A percentile compares a stretch with the other conserved stretches of the same genome.
phyloP scores from a whole-genome alignment of 1,284 basidiomycete species.

The Irpex rosettiformis region DNA sequence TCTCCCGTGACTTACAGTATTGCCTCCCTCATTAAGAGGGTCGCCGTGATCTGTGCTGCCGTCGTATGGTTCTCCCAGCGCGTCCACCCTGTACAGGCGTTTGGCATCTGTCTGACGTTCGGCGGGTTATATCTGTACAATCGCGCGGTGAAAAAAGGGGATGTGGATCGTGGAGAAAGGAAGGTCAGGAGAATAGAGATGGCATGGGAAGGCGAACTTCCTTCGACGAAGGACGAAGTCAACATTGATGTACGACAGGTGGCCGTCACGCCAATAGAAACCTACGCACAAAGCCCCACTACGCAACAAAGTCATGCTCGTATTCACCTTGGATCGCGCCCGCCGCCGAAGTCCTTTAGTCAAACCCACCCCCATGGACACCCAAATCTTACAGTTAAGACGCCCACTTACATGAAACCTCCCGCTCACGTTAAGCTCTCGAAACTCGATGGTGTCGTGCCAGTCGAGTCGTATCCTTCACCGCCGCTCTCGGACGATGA shows the following conservation, averaged over 20 bases:
- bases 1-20: conserved; percentile 99
- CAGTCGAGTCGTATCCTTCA: conserved; percentile 66
- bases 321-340: conserved; percentile 35
- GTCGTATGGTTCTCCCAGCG: conserved; percentile 95
- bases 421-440: conserved; percentile 12
- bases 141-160: conserved; percentile 69
- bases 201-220: conserved; percentile 67
- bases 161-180: conserved; percentile 92
- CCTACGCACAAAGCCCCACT: conserved; percentile 30
- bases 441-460: conserved; percentile 27
- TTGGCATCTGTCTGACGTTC: conserved; percentile 90
- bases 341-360: conserved; percentile 31
- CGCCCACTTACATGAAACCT: conserved; percentile 6
- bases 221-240: conserved; percentile 51
- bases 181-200: conserved; percentile 85
- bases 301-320: conserved; percentile 12
- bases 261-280: conserved; percentile 20
- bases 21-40: conserved; percentile 95
- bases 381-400: conserved; percentile 33
- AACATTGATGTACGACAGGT: conserved; percentile 11
- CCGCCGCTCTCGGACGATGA: conserved; percentile 71
- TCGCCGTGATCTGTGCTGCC: conserved; percentile 96
- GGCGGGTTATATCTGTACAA: conserved; percentile 96
- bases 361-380: conserved; percentile 21
- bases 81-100: conserved; percentile 81